Conservation (phyloP, 169 alveolate species). For the Plasmodium gaboni region DNA sequence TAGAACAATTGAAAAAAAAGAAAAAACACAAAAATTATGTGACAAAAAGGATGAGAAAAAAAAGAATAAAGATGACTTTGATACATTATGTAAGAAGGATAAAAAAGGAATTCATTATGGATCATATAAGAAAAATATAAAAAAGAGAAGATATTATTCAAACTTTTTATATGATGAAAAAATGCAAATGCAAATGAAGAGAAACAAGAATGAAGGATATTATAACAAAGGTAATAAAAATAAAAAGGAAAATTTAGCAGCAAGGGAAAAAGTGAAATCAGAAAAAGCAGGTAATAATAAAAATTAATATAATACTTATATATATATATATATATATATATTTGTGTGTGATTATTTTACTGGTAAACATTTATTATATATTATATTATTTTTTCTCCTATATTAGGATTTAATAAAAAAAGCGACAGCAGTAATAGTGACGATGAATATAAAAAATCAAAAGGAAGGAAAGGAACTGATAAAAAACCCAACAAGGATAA, state of each 20-base stretch:
- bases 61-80: conserved; percentile 13
- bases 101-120: conserved; percentile 58
- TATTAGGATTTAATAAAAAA: conserved; percentile 4
- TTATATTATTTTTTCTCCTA: neutral
- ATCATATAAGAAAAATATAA: conserved; percentile 54
- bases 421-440: conserved; percentile 22
- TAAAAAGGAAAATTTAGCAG: conserved; percentile 9
- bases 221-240: conserved; percentile 21
- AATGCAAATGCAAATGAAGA: conserved; percentile 32
- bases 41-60: conserved; percentile 24
- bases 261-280: neutral
- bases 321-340: neutral
- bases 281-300: conserved; percentile 13
- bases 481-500: conserved; percentile 7
- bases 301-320: neutral
- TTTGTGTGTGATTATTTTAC: neutral
- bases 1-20: neutral
- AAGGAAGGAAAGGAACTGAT: conserved; percentile 6
- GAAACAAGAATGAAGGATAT: conserved; percentile 44
- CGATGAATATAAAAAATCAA: conserved; percentile 15
- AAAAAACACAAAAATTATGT: neutral
- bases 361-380: neutral
- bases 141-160: conserved; percentile 48
- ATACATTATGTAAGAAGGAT: conserved; percentile 28
- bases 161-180: conserved; percentile 35